A percentile compares a stretch with the other conserved stretches of the same genome.
phyloP scores from a whole-genome alignment of 331 rosid genomes.

The Prunus yedoensis region DNA sequence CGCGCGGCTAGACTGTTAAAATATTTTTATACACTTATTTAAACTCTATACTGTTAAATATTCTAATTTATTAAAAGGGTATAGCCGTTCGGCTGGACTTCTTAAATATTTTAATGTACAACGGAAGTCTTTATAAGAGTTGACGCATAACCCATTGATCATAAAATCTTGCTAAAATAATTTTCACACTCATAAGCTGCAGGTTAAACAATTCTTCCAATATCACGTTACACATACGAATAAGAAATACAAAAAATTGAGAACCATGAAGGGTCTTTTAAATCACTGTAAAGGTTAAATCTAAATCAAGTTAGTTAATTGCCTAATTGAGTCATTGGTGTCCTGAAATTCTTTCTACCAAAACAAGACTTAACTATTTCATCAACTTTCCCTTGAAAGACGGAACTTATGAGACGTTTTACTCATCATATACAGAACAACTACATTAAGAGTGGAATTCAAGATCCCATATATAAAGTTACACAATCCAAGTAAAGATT shows the following conservation, averaged over 20 bases:
- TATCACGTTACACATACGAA: not conserved
- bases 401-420: not conserved
- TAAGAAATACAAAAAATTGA: not conserved
- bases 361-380: conserved; percentile 6
- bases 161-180: not conserved
- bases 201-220: not conserved
- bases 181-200: not conserved
- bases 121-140: not conserved
- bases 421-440: not conserved
- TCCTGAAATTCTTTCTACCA: not conserved
- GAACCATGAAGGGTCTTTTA: not conserved
- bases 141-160: too few species aligned
- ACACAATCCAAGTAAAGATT: not conserved
- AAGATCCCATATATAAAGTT: not conserved
- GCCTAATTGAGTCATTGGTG: not conserved
- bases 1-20: too few species aligned
- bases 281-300: not conserved
- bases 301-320: not conserved
- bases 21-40: too few species aligned
- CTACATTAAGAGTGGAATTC: not conserved
- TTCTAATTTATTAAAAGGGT: too few species aligned
- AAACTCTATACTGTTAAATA: too few species aligned
- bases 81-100: too few species aligned
- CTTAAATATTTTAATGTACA: too few species aligned
- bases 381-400: not conserved